phyloP scores from a whole-genome alignment of 768 basidiomycete genomes.

The Butyriboletus loyo region DNA sequence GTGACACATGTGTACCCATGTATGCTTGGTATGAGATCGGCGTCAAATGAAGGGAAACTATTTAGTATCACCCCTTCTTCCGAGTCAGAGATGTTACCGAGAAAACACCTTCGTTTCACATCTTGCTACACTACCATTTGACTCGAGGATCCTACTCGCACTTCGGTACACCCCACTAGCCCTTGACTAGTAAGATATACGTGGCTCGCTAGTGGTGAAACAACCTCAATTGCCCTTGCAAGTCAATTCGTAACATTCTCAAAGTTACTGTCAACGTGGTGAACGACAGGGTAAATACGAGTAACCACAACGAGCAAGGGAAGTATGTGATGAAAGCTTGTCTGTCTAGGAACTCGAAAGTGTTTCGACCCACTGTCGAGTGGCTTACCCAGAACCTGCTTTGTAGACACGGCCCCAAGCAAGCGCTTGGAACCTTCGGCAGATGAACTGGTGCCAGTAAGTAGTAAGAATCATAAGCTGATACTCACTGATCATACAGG shows the following conservation, averaged over 20 bases:
- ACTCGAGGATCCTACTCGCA: neutral
- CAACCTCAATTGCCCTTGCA: neutral
- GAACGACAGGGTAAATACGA: neutral
- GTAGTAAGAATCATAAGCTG: neutral
- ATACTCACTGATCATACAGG: conserved; percentile 53
- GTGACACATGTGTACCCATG: conserved; percentile 27
- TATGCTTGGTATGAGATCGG: conserved; percentile 3
- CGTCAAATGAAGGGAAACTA: neutral
- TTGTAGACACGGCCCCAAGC: conserved; percentile 58
- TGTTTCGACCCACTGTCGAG: neutral
- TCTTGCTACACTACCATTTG: neutral
- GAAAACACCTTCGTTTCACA: neutral
- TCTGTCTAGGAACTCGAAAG: neutral
- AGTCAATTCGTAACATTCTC: neutral
- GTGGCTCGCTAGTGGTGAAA: neutral
- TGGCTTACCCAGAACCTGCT: conserved; percentile 33
- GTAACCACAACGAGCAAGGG: neutral
- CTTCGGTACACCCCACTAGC: too few relatives aligned
- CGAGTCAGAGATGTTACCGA: neutral
- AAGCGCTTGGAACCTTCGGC: conserved; percentile 44
- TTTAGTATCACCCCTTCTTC: neutral
- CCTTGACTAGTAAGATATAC: neutral
- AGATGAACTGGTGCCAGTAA: neutral
- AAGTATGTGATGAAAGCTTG: neutral
- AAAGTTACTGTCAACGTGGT: neutral